Conservation (phyloP, 1,139 yeast species). For the Candida albicans region DNA sequence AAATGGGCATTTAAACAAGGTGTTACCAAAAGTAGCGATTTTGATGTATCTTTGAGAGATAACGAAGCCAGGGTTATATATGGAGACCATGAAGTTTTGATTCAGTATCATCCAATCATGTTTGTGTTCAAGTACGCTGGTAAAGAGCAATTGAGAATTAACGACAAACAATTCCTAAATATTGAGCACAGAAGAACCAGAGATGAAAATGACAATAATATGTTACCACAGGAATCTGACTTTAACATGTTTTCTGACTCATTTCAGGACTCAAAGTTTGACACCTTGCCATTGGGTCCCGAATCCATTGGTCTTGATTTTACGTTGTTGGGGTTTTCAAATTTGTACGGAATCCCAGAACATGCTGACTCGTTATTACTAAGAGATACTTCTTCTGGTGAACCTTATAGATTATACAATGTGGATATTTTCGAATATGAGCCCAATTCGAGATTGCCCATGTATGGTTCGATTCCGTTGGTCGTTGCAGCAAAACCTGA, state of each 20-base stretch:
- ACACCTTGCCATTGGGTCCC: conserved; percentile 78
- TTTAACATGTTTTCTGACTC: conserved; percentile 60
- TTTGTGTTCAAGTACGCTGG: conserved; percentile 48
- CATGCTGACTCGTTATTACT: conserved; percentile 82
- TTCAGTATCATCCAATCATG: conserved; percentile 53
- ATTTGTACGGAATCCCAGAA: conserved; percentile 92
- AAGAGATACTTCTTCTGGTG: conserved; percentile 58
- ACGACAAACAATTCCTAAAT: conserved; percentile 70
- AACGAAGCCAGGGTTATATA: conserved; percentile 26
- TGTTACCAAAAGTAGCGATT: conserved; percentile 6
- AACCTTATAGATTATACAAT: conserved; percentile 84
- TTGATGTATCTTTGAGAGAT: not conserved
- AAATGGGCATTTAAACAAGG: conserved; percentile 52
- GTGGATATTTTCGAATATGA: conserved; percentile 96
- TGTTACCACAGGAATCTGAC: conserved; percentile 55
- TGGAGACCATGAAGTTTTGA: conserved; percentile 44
- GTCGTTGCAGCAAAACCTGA: conserved; percentile 66
- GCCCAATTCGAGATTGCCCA: conserved; percentile 75
- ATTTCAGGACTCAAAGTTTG: conserved; percentile 60
- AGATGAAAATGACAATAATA: conserved; percentile 35
- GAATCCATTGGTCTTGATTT: conserved; percentile 85
- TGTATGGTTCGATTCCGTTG: conserved; percentile 94
- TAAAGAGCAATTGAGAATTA: conserved; percentile 53
- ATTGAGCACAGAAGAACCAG: conserved; percentile 71
- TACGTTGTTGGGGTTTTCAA: conserved; percentile 55